Base-by-base conservation (phyloP, 148 eudicot species). In the Arbutus unedo region DNA sequence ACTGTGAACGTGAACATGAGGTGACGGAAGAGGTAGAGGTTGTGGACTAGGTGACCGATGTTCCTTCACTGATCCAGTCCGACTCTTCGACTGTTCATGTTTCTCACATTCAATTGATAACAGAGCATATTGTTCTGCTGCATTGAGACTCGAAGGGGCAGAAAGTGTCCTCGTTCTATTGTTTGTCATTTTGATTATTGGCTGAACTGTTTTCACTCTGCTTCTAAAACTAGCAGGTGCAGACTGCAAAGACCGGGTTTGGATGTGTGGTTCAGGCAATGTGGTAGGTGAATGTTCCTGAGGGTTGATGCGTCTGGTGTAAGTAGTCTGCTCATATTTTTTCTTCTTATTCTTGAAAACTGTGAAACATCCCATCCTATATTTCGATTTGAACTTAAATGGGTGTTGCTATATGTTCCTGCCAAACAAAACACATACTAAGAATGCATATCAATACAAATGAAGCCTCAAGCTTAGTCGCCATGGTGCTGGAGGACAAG, bases 1-100 rank as follows among this genome's bases (percentile, higher is more conserved):
- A 83, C 83, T 84, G 71, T 88, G 90, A 48, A 93, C 92, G 93
- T 44, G 89, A 91, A 56, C 79, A 66, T 86, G 90, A 50, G 98
- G 93, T 13, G 98, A 89, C 16, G 99, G 99, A 82, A 96, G 98
- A 77, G 99, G 99, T 64, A 96, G 98, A 82, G 99, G 99, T 44
- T 92, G 93, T 56, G 97, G 97, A 81, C 86, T 90, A 16, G 91
- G 90, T n/a, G 94, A 84, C 81, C 84, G 85, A 73, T 83, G 90
- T 81, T 89, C 94, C 79, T 87, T 88, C 62, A 89, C 85, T 9
- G 90, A 84, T 60, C 85, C 86, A 68, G 77, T 77, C 14, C 80
- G 84, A 82, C 44, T 70, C 82, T 76, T 92, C 5, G 86, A 68
- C 45, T 89, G 93, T 83, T 91, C 92, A 57, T 84, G 92, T 38